Base-by-base conservation (phyloP, 2,329 filamentous ascomycete species). In the Neonectria faginata region DNA sequence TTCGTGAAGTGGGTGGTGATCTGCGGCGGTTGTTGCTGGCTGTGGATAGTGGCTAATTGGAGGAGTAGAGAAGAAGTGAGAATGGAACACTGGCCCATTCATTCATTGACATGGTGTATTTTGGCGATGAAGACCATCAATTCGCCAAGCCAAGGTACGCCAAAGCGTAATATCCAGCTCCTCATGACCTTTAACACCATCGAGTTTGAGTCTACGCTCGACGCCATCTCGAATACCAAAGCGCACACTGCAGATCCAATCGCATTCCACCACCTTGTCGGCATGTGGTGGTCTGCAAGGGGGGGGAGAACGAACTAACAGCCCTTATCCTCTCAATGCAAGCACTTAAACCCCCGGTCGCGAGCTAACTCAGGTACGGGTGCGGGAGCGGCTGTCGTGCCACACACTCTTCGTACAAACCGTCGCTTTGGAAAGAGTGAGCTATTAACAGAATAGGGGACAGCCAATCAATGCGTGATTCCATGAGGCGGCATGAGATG, bases 341-440 rank as follows among this genome's bases (percentile, higher is more conserved):
- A 73, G 70, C 70, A 72, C 70, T 72, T 72, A 70, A 72, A 73
- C 59, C 70, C 70, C 70, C 29, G 67, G 70, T 73, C 70, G 45
- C 51, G 54, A 41, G 52, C 22, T 42, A 55, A 25, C 42, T 33
- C 55, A 50, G 57, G 57, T 64, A 48, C 58, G 47, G 12, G 16
- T 16, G 20, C 20, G 33, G 57, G 20, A 11, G 3, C 3, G 14
- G n/a, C 22, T n/a, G 55, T 33, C 11, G 60, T 67, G 69, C 39
- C 16, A 41, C 16, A 36, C 33, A 16, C 33, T 69, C 33, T 69
- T 70, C 69, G 48, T 62, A 16, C 27, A 58, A n/a, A 52, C 60
- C n/a, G 62, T 36, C 33, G 16, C 16, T 6, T 39, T 6, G 14
- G 14, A 39, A 6, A 9, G 14, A 16, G 7, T 39, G 33, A 36